These are phyloP conservation scores for Jatropha curcas DNA, from an alignment of 345 rosid genomes.

Conservation along the genomic window DNA sequence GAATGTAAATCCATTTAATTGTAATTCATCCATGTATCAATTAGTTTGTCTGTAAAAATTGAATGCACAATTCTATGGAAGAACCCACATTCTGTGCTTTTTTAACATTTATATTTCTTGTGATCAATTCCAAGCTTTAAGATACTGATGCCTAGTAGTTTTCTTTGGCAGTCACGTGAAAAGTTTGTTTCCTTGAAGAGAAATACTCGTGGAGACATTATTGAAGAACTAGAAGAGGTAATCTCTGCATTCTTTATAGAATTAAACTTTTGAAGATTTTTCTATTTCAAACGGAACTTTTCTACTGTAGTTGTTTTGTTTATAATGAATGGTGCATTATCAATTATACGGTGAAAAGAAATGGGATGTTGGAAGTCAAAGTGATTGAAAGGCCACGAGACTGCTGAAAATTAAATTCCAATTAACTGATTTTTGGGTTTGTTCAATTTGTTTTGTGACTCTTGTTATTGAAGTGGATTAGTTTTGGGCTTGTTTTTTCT, in stretches of 20 bases:
- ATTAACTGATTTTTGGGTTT: not conserved
- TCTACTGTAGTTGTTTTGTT: not conserved
- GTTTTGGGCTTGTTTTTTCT: not conserved
- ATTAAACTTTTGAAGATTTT: not conserved
- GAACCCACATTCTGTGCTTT: not conserved
- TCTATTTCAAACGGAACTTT: not conserved
- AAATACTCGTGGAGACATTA: conserved; percentile 65
- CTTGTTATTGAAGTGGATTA: not conserved
- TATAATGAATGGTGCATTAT: not conserved
- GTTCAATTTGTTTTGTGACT: too few relatives aligned
- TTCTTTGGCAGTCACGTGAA: conserved; percentile 70
- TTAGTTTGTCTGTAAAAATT: not conserved
- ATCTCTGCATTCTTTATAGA: conserved; percentile 1
- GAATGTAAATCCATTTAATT: not conserved
- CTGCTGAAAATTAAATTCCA: too few relatives aligned
- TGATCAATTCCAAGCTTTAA: not conserved
- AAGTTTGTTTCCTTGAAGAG: conserved; percentile 83
- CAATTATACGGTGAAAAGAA: not conserved
- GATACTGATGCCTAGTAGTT: not conserved
- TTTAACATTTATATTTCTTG: not conserved
- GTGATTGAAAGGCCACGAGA: not conserved
- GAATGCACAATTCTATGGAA: not conserved
- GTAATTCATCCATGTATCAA: too few relatives aligned
- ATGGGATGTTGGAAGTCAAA: not conserved
- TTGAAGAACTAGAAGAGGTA: conserved; percentile 91